phyloP scores from a whole-genome alignment of 1,284 basidiomycete genomes.

The Sporisorium scitamineum region DNA sequence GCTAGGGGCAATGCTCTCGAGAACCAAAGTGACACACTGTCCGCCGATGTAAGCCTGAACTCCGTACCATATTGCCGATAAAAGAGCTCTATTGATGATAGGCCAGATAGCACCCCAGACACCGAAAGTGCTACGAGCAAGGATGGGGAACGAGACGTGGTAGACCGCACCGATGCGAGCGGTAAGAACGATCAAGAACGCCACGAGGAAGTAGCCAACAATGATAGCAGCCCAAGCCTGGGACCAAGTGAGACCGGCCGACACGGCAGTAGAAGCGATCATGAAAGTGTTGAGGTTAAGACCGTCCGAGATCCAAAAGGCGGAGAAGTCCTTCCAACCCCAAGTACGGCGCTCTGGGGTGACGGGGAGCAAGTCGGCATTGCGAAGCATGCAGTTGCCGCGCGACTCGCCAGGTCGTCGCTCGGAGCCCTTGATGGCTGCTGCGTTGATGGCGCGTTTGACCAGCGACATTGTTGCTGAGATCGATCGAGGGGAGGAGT shows the following conservation, averaged over 20 bases:
- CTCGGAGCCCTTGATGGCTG: slow-evolving; percentile 42
- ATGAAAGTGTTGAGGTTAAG: slow-evolving; percentile 60
- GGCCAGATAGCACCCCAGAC: slow-evolving; percentile 86
- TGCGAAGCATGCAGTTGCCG: slow-evolving; percentile 46
- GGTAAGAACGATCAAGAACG: slow-evolving; percentile 81
- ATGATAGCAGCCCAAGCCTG: slow-evolving; percentile 58
- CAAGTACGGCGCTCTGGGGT: slow-evolving; percentile 55
- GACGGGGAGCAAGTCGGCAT: slow-evolving; percentile 58
- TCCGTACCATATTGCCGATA: slow-evolving; percentile 76
- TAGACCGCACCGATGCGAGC: slow-evolving; percentile 77
- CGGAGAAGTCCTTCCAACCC: slow-evolving; percentile 48
- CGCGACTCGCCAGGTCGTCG: slow-evolving; percentile 40
- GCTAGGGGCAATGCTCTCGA: slow-evolving; percentile 76
- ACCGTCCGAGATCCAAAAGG: slow-evolving; percentile 65
- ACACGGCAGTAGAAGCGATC: slow-evolving; percentile 45
- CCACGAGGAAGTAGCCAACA: slow-evolving; percentile 79
- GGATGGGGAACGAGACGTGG: slow-evolving; percentile 80
- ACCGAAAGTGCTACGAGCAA: slow-evolving; percentile 78
- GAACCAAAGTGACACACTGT: slow-evolving; percentile 77
- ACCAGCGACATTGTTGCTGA: slow-evolving; percentile 29
- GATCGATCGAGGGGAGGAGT: neutral
- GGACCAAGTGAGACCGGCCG: slow-evolving; percentile 58
- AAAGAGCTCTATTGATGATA: slow-evolving; percentile 78
- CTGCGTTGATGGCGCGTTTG: slow-evolving; percentile 32
- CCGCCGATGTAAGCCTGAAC: slow-evolving; percentile 74